These are phyloP conservation scores for Purpureocillium takamizusanense DNA, from an alignment of 2,329 filamentous ascomycete genomes.

Conservation along the genomic window DNA sequence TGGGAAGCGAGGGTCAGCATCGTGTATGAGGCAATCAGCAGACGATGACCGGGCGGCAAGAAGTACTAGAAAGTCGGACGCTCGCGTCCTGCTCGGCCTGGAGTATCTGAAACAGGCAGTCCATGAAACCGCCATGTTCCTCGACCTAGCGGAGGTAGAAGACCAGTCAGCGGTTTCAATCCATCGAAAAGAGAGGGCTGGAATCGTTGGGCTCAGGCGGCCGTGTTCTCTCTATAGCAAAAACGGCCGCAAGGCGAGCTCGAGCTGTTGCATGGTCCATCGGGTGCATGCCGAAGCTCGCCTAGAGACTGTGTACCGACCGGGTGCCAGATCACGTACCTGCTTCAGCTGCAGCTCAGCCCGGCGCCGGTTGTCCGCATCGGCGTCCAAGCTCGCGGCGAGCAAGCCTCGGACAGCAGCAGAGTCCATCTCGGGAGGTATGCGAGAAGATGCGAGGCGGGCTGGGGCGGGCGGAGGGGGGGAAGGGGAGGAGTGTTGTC, in stretches of 20 bases:
- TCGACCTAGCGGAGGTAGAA: slow-evolving; percentile 56
- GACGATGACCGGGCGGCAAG: slow-evolving; percentile 5
- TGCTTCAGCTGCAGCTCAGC: slow-evolving; percentile 76
- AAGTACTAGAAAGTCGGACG: slow-evolving; percentile 81
- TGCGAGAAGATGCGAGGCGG: not conserved
- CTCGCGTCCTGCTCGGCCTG: slow-evolving; percentile 79
- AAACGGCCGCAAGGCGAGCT: not conserved
- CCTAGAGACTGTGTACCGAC: not conserved
- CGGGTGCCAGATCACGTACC: slow-evolving; percentile 38
- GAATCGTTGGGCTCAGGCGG: slow-evolving; percentile 1
- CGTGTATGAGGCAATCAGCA: slow-evolving; percentile 2
- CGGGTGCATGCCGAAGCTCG: not conserved
- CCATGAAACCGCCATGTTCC: slow-evolving; percentile 79
- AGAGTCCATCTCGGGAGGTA: slow-evolving; percentile 53
- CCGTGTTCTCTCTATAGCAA: too few species aligned
- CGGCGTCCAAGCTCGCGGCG: slow-evolving; percentile 63
- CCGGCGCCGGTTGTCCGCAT: slow-evolving; percentile 65
- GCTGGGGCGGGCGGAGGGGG: not conserved
- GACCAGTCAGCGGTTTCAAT: not conserved
- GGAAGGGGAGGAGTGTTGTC: not conserved
- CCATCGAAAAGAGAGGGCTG: not conserved
- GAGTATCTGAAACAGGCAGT: slow-evolving; percentile 83
- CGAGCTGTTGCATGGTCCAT: not conserved
- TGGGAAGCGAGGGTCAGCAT: slow-evolving; percentile 26
- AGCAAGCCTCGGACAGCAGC: slow-evolving; percentile 68